Evolutionary conservation across 2,329 filamentous ascomycete genomes (phyloP).

Genomic region (Helminthosporium solani): DNA sequence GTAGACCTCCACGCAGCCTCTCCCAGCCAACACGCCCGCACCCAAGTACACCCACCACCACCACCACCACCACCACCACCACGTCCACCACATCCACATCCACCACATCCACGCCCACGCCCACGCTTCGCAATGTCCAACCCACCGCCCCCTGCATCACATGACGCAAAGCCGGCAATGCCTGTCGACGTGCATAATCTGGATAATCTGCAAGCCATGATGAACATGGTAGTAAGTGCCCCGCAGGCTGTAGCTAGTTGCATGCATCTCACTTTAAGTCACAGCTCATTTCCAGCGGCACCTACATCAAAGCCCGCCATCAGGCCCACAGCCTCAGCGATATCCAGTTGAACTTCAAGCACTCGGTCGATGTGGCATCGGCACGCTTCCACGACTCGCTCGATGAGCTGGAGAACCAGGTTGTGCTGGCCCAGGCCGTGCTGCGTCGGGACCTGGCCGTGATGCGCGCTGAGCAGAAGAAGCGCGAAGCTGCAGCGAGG

Average conservation of each 20-base stretch:
- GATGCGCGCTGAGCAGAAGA: slow-evolving; percentile 36
- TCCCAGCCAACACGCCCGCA: no score
- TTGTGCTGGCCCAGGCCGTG: slow-evolving; percentile 39
- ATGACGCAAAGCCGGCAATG: slow-evolving; percentile 2
- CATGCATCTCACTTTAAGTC: slow-evolving; percentile 9
- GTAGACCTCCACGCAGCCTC: no score
- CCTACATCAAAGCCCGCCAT: slow-evolving; percentile 47
- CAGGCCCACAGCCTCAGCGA: slow-evolving; percentile 29
- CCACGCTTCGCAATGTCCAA: slow-evolving; percentile 12
- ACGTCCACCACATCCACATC: neutral
- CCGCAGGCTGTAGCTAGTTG: slow-evolving; percentile 1
- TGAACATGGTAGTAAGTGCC: slow-evolving; percentile 50
- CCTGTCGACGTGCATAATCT: slow-evolving; percentile 27
- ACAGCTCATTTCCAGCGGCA: slow-evolving; percentile 48
- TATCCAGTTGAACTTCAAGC: slow-evolving; percentile 35
- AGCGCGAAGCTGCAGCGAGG: slow-evolving; percentile 38
- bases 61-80: neutral
- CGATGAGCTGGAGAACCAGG: slow-evolving; percentile 52
- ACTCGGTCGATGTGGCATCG: slow-evolving; percentile 45
- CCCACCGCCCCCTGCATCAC: slow-evolving; percentile 1
- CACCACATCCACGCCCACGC: slow-evolving; percentile 1
- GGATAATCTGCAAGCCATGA: slow-evolving; percentile 49
- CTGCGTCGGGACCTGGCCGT: slow-evolving; percentile 41
- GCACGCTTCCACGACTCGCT: slow-evolving; percentile 52
- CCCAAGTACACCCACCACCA: no score